These are phyloP conservation scores for Alternaria sp. DNA, from an alignment of 2,329 filamentous ascomycete genomes.

Conservation along the genomic window DNA sequence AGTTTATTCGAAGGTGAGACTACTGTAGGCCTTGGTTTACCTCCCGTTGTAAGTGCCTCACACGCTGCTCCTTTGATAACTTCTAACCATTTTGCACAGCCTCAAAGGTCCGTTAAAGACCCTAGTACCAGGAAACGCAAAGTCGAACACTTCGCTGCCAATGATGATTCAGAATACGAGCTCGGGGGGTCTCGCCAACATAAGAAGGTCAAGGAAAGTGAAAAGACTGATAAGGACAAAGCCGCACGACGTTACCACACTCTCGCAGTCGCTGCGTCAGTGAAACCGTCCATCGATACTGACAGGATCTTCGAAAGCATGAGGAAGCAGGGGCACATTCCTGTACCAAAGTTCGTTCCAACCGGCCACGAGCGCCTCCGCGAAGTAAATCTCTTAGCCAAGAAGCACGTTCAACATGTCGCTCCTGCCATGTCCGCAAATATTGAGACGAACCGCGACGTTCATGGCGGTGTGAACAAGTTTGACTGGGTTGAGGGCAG, in stretches of 20 bases:
- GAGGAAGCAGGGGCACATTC: background rate
- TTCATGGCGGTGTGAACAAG: background rate
- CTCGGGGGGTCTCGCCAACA: background rate
- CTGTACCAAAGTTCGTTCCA: background rate
- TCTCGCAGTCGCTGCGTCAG: background rate
- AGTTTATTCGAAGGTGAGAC: background rate
- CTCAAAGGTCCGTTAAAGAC: background rate
- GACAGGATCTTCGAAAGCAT: background rate
- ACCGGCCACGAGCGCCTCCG: background rate
- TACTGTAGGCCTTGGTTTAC: background rate
- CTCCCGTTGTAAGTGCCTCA: background rate
- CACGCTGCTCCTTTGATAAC: fast-evolving
- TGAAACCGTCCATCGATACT: background rate
- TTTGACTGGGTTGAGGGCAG: background rate
- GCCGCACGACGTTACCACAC: background rate
- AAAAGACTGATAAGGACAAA: fast-evolving
- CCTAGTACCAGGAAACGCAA: background rate
- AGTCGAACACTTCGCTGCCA: background rate
- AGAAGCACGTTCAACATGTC: background rate
- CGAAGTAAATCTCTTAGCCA: background rate
- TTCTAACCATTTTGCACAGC: background rate
- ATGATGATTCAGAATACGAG: background rate
- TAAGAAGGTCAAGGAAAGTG: background rate
- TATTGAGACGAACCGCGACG: background rate
- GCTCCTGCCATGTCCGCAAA: background rate